phyloP scores from a whole-genome alignment of 2,329 filamentous ascomycete genomes.

The Aureobasidium namibiae region DNA sequence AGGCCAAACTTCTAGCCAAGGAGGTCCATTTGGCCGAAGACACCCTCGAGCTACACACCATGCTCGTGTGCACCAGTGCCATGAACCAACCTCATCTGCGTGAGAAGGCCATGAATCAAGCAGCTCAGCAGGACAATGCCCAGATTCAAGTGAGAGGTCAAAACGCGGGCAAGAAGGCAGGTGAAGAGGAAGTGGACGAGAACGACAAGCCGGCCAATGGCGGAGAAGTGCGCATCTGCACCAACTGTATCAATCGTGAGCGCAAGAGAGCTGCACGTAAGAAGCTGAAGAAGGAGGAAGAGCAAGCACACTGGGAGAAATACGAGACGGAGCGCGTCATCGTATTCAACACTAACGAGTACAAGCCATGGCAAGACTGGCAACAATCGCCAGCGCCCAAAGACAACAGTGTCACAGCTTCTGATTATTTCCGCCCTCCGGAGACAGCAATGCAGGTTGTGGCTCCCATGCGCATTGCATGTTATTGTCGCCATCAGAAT shows the following conservation, averaged over 20 bases:
- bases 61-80: slow-evolving; percentile 84
- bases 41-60: slow-evolving; percentile 69
- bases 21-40: slow-evolving; percentile 60
- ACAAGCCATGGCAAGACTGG: slow-evolving; percentile 48
- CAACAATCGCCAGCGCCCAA: slow-evolving; percentile 35
- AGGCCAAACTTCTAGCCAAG: slow-evolving; percentile 81
- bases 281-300: slow-evolving; percentile 86
- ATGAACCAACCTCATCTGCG: slow-evolving; percentile 65
- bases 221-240: slow-evolving; percentile 87
- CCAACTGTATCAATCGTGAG: slow-evolving; percentile 85
- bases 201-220: slow-evolving; percentile 74
- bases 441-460: slow-evolving; percentile 67
- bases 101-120: slow-evolving; percentile 57
- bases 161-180: slow-evolving; percentile 32
- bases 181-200: slow-evolving; percentile 41
- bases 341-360: slow-evolving; percentile 83
- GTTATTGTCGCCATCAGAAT: slow-evolving; percentile 90
- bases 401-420: slow-evolving; percentile 17
- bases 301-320: slow-evolving; percentile 78
- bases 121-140: slow-evolving; percentile 37
- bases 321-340: slow-evolving; percentile 76
- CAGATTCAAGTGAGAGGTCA: slow-evolving; percentile 37
- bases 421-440: slow-evolving; percentile 27
- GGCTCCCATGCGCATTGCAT: slow-evolving; percentile 90
- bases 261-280: slow-evolving; percentile 85